Conservation (phyloP, 2,329 filamentous ascomycete genomes). For the Cladobotryum protrusum region DNA sequence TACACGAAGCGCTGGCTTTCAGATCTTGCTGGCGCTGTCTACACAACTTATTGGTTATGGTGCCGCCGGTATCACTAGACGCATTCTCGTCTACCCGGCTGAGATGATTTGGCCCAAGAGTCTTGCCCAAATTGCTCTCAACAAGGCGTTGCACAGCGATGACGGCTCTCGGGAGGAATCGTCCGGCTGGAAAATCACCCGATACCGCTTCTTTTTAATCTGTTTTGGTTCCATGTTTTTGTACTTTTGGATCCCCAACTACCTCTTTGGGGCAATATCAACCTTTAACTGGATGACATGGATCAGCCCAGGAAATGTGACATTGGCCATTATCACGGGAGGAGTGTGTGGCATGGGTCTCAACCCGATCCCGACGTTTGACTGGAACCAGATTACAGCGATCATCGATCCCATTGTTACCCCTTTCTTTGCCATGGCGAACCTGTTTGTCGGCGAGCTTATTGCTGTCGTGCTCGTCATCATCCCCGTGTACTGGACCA, state of each 20-base stretch:
- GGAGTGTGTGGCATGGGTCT: slow-evolving; percentile 32
- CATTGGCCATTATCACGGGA: slow-evolving; percentile 29
- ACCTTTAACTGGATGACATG: slow-evolving; percentile 46
- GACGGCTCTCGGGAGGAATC: slow-evolving; percentile 17
- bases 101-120: slow-evolving; percentile 46
- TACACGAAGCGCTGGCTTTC: slow-evolving; percentile 34
- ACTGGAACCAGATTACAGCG: slow-evolving; percentile 32
- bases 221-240: slow-evolving; percentile 40
- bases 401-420: slow-evolving; percentile 26
- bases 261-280: slow-evolving; percentile 39
- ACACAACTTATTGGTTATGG: slow-evolving; percentile 49
- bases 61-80: slow-evolving; percentile 40
- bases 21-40: slow-evolving; percentile 38
- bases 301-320: slow-evolving; percentile 38
- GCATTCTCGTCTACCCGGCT: slow-evolving; percentile 43
- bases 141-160: slow-evolving; percentile 17
- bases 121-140: slow-evolving; percentile 41
- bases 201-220: slow-evolving; percentile 37
- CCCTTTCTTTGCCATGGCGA: slow-evolving; percentile 24
- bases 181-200: slow-evolving; percentile 19
- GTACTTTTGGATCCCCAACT: slow-evolving; percentile 47
- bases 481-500: slow-evolving; percentile 41
- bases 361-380: slow-evolving; percentile 33
- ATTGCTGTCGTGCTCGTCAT: slow-evolving; percentile 47
- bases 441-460: slow-evolving; percentile 31